Conservation (phyloP, 306 rosid genomes). For the Oemleria cerasiformis region DNA sequence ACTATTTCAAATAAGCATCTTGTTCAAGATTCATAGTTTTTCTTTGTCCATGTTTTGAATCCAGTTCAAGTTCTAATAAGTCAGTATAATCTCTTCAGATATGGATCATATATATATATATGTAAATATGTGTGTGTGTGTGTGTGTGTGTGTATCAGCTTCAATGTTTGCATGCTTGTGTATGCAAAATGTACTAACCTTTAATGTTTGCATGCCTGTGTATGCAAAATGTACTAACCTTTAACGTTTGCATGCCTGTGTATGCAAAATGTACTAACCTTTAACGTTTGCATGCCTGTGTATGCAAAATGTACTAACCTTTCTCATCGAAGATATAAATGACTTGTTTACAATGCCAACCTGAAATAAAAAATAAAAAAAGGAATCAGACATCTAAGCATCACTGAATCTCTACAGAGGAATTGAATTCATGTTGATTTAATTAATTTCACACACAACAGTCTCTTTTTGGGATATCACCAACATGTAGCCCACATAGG, state of each 20-base stretch:
- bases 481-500: neutral
- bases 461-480: neutral
- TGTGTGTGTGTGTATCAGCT: too few relatives aligned
- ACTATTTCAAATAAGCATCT: neutral
- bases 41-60: neutral
- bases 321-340: slow-evolving; percentile 79
- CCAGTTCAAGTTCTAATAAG: too few relatives aligned
- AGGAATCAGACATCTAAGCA: slow-evolving; percentile 10
- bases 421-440: slow-evolving; percentile 7
- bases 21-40: neutral
- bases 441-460: neutral
- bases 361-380: slow-evolving; percentile 43
- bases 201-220: too few relatives aligned
- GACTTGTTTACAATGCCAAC: slow-evolving; percentile 57
- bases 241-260: too few relatives aligned
- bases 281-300: too few relatives aligned
- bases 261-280: too few relatives aligned
- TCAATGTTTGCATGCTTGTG: too few relatives aligned
- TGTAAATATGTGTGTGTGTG: too few relatives aligned
- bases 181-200: too few relatives aligned
- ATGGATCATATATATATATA: too few relatives aligned
- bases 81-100: too few relatives aligned
- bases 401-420: slow-evolving; percentile 3
- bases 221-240: too few relatives aligned
- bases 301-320: slow-evolving; percentile 45